Evolutionary conservation across 441 rosid species (phyloP), one percentile per base, ranked within the genome.

Genomic region (Mallotus japonicus): DNA sequence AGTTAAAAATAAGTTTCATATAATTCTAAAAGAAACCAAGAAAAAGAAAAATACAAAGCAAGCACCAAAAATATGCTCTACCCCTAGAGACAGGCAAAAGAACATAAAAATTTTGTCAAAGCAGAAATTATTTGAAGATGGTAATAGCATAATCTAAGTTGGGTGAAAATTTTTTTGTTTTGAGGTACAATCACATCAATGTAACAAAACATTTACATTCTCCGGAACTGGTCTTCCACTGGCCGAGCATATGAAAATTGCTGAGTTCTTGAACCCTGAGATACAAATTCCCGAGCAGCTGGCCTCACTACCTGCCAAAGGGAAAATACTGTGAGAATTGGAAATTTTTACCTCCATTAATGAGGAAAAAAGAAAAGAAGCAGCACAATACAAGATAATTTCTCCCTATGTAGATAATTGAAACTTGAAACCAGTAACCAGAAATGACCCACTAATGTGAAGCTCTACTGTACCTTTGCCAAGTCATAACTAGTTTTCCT

Each of bases 141-240:
- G 44, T 19, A 7, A 53, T 37, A 20, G 61, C 68, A 62, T 11
- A 72, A 16, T 63, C 34, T 37, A 40, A 72, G 75, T 28, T 44
- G 55, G 40, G 66, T 65, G n/a, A 67, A 57, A 66, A 40, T 15
- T 28, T 37, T 44, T 72, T 20, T 16, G 58, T 44, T 24, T 34
- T 57, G 69, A 63, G 40, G 53, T 28, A 56, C 62, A 75, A 55
- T n/a, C 57, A 47, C 14, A 50, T 57, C 50, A 51, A 56, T 8
- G 5, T 55, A 61, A 51, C 58, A 47, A 62, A 71, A 68, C 15
- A 73, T 92, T 81, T 83, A 95, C 99, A 87, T 83, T 77, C 81
- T 89, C 46, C 71, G 81, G 69, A 92, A 85, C 62, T 80, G 90
- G 72, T 87, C 90, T 55, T 86, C 88, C 72, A 84, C 71, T 62